Evolutionary conservation across 805 yeast genomes (phyloP), one percentile per base, ranked within the genome.

Genomic region (Cyberlindnera japonica): DNA sequence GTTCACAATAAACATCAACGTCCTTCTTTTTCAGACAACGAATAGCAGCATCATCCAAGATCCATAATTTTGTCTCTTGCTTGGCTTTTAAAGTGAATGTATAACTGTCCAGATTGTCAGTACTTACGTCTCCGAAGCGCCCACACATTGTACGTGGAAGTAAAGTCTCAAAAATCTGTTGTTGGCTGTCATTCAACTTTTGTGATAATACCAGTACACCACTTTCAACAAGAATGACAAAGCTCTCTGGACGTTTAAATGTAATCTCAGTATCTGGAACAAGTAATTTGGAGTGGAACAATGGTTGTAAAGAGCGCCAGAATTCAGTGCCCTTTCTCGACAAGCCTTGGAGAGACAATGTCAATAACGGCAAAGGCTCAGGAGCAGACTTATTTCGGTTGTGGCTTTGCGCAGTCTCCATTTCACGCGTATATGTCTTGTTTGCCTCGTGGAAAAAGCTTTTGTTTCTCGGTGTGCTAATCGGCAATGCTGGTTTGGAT

Each of bases 1-100:
- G 61, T 55, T 89, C 95, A 29, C 76, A 72, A 49, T 76, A 83
- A 9, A 84, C 57, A 23, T 67, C 74, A 5, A 61, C 57, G 21
- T 86, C 79, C 17, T 74, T 70, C 12, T 61, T 48, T 51, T 69
- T 63, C 52, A 88, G 58, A 33, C 62, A 66, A 3, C 61, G 57
- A 45, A 85, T 61, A 8, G 68, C 62, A 1, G 62, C 64, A 21
- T 64, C 59, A 22, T 77, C 72, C 33, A 90, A 62, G 33, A 74
- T 67, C 96, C 96, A 89, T 2, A 84, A 69, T 9, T 75, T 72
- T 2, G 83, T 67, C 38, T 79, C 84, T 22, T 68, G 70, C 36
- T 81, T 88, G 1, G 83, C 77, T 6, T 67, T 62, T 40, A 80
- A 74, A 4, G 63, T 58, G 4, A 75, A 68, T 11, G 69, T 66